Conservation (phyloP, 73 alveolate species). For the Paramecium caudatum region DNA sequence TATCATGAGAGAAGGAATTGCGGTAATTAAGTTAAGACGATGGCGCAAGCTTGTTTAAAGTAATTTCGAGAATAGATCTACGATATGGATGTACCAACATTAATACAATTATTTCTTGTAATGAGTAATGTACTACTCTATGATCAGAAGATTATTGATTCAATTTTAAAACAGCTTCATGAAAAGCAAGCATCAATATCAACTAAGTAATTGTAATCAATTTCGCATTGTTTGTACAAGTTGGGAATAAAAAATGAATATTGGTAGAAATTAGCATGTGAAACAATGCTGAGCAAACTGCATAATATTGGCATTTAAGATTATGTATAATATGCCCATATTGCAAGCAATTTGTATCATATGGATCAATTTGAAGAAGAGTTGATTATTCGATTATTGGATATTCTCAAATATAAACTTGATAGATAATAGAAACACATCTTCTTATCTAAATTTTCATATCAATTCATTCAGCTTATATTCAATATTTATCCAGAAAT, state of each 20-base stretch:
- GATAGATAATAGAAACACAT: background rate
- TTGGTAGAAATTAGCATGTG: background rate
- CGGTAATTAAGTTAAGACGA: background rate
- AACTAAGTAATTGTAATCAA: background rate
- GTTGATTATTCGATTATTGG: background rate
- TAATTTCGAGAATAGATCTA: background rate
- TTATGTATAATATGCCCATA: background rate
- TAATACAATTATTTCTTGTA: background rate
- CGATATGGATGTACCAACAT: background rate
- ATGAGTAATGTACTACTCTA: conserved; percentile 5
- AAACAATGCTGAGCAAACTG: background rate
- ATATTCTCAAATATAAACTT: background rate
- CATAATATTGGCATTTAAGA: background rate
- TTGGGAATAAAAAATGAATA: background rate
- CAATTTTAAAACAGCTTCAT: background rate
- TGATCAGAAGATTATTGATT: background rate
- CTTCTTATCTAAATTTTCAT: background rate
- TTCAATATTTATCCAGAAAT: conserved; percentile 20
- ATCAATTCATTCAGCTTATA: background rate
- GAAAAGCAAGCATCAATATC: background rate
- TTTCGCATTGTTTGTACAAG: conserved; percentile 4
- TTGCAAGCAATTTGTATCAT: background rate
- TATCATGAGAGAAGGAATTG: conserved; percentile 44
- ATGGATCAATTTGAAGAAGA: background rate
- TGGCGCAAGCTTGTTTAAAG: background rate